Evolutionary conservation across 2,329 filamentous ascomycete species (phyloP).

Genomic region (Colletotrichum sojae): DNA sequence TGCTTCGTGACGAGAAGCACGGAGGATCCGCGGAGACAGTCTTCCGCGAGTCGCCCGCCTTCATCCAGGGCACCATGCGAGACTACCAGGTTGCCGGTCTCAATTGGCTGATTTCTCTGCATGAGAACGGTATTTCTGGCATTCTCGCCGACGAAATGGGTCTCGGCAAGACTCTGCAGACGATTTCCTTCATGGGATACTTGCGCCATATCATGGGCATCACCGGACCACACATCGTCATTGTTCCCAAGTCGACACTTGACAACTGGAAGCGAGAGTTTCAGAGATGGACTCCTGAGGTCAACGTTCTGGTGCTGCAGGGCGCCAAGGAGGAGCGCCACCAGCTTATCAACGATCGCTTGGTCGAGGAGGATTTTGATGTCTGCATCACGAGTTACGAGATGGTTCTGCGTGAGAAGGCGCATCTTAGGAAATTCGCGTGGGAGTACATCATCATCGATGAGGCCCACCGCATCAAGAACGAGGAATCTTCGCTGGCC

Average conservation of each 20-base stretch:
- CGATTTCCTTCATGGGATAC: conserved; percentile 96
- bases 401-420: conserved; percentile 97
- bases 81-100: conserved; percentile 97
- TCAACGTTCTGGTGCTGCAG: conserved; percentile 93
- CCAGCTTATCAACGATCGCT: conserved; percentile 87
- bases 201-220: conserved; percentile 92
- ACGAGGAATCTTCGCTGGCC: conserved; percentile 96
- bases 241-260: conserved; percentile 95
- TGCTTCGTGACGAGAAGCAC: conserved; percentile 87
- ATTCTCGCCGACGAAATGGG: conserved; percentile 99
- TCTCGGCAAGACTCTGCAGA: conserved; percentile 96
- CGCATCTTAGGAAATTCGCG: conserved; percentile 95
- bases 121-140: conserved; percentile 98
- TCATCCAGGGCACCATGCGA: conserved; percentile 89
- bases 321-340: conserved; percentile 95
- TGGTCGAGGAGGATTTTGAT: conserved; percentile 96
- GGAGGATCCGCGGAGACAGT: conserved; percentile 89
- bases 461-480: conserved; percentile 98
- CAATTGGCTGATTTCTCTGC: conserved; percentile 97
- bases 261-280: conserved; percentile 99
- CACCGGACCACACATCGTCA: conserved; percentile 90
- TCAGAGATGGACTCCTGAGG: conserved; percentile 92
- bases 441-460: conserved; percentile 99
- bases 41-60: conserved; percentile 94
- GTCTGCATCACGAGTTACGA: conserved; percentile 99